Base-by-base conservation (phyloP, 2,329 filamentous ascomycete genomes). In the Stachybotrys chartarum region DNA sequence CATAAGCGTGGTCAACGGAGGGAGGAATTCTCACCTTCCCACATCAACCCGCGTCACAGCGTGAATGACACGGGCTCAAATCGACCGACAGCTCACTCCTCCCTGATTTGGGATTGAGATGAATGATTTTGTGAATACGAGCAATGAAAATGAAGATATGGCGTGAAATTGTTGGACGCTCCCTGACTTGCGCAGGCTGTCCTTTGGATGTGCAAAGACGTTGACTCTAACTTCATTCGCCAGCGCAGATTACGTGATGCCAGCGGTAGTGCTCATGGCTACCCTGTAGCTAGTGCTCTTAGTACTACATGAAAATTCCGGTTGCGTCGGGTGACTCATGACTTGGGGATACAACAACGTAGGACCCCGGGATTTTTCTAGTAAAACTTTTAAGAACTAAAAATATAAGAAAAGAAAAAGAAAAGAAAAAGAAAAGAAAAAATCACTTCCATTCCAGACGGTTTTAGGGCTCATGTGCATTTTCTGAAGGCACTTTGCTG, bases 181-280 rank as follows among this genome's bases (percentile, higher is more conserved):
- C 10, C 24, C 3, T 42, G 14, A 42, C 14, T 6, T 42, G 35
- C 3, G 35, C 10, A 42, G 35, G 14, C 35, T 55, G 35, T 42
- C 56, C 70, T 60, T 66, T 74, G 72, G 72, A 62, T 72, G 72
- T 75, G 51, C 72, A 74, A 57, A 75, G 72, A 16, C 60, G 55
- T 32, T 56, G 42, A 52, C 59, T 60, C n/a, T 61, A 52, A 24
- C 55, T 51, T 7, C 35, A 42, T 42, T 42, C 35, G 35, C 35
- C 35, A 42, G 35, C 35, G 35, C 35, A 10, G 35, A 10, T 42
- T 42, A 42, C 35, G 35, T 42, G 35, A 42, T 42, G 5, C 35
- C 8, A 42, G 35, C 12, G 12, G 35, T 42, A 2, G 5, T 10
- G 35, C 5, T 42, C 3, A 14, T 14, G 10, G 14, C 35, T 42